A percentile compares a stretch with the other conserved stretches of the same genome.
phyloP scores from a whole-genome alignment of 495 filamentous ascomycete genomes.

The Mytilinidion resinicola region DNA sequence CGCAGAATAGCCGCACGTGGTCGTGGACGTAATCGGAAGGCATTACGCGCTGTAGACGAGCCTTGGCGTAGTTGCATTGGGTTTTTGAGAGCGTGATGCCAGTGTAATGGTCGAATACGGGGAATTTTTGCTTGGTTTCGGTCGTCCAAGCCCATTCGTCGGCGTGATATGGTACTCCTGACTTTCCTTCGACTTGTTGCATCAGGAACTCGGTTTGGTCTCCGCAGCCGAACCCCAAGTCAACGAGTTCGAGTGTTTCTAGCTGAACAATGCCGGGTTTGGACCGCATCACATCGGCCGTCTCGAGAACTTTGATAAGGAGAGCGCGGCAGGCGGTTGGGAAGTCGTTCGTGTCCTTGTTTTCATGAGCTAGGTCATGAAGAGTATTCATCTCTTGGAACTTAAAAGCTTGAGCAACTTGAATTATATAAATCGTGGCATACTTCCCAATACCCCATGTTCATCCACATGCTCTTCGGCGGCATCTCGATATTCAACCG shows the following conservation, averaged over 20 bases:
- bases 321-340: constrained; percentile 40
- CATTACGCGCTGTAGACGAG: not conserved
- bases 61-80: constrained; percentile 9
- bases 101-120: constrained; percentile 29
- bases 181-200: not conserved
- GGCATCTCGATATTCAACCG: constrained; percentile 18
- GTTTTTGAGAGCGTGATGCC: constrained; percentile 38
- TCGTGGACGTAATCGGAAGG: not conserved
- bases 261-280: not conserved
- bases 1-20: constrained; percentile 13
- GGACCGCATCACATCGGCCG: constrained; percentile 21
- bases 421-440: not conserved
- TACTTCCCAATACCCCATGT: constrained; percentile 36
- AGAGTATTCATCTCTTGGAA: not conserved
- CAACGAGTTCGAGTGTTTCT: constrained; percentile 34
- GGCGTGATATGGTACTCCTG: too few species aligned
- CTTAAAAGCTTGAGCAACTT: not conserved
- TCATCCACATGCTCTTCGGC: constrained; percentile 36
- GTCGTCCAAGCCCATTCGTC: too few species aligned
- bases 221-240: constrained; percentile 48
- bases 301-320: constrained; percentile 39
- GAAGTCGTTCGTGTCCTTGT: constrained; percentile 22
- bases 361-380: not conserved
- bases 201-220: constrained; percentile 41
- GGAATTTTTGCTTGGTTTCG: not conserved